Base-by-base conservation (phyloP, 2,329 filamentous ascomycete genomes). In the Penicillium sp. region DNA sequence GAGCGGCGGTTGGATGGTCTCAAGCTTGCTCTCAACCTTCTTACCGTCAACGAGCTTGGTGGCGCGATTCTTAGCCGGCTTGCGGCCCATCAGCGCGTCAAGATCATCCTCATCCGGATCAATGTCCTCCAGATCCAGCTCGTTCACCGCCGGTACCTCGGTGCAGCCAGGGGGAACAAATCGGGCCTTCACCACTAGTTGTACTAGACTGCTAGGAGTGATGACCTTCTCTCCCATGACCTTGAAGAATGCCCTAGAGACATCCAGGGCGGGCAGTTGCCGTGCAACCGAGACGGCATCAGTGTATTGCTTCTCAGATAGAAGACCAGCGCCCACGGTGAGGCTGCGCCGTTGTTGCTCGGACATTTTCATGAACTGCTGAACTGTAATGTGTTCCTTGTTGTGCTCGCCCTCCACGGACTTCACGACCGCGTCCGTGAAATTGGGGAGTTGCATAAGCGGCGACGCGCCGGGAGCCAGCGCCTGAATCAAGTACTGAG, bases 221-320 rank as follows among this genome's bases (percentile, higher is more conserved):
- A 98, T 89, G 69, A 86, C 87, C 58, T 87, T 88, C 74, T 98
- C 95, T 66, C 93, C 93, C 45, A 89, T 86, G 40, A 98, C 95
- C 78, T 98, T 98, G 83, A 98, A 98, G 74, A 95, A 98, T 6
- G 90, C 89, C 74, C 90, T 95, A 65, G 89, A 89, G 9, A 98
- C 83, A 50, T 87, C 81, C 47, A 98, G 78, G 56, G 83, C 81
- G 1, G 93, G 93, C 25, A 98, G 79, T 72, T 96, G 89, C 61
- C 83, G 83, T 25, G 90, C 91, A 27, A 96, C 86, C 41, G 74
- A 73, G 52, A 95, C 78, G 32, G 87, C 87, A 37, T 84, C 80
- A 56, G 82, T 76, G 72, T 95, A 95, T 69, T 96, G 83, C 52
- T 81, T 72, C 58, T 89, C 84, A 4, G 80, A 84, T 32, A 98